Percentiles rank a stretch among this genome's conserved stretches.
phyloP scores from a whole-genome alignment of 2,329 filamentous ascomycete genomes.

The Fusarium heterosporum region DNA sequence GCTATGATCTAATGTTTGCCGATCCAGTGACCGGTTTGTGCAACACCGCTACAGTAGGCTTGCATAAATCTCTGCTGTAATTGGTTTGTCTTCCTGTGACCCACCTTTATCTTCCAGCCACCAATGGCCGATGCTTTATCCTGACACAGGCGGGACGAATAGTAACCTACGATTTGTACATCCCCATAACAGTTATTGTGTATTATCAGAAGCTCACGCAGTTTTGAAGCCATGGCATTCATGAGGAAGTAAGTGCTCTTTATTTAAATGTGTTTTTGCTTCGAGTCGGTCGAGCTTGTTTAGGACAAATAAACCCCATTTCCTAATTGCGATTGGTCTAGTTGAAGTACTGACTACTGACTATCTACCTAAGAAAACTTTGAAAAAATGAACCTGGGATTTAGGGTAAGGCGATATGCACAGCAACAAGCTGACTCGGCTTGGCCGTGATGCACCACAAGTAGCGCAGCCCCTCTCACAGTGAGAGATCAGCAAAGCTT shows the following conservation, averaged over 20 bases:
- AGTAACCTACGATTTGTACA: constrained; percentile 14
- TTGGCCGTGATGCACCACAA: constrained; percentile 11
- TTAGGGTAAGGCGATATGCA: constrained; percentile 22
- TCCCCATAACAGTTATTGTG: constrained; percentile 12
- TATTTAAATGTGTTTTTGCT: too few relatives aligned
- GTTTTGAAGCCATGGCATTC: not conserved
- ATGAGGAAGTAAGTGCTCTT: too few relatives aligned
- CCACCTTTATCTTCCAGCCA: constrained; percentile 43
- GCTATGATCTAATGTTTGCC: constrained; percentile 39
- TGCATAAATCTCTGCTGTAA: constrained; percentile 4
- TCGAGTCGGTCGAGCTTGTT: too few relatives aligned
- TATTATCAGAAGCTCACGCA: constrained; percentile 12
- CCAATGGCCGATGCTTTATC: constrained; percentile 14
- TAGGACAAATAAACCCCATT: not conserved
- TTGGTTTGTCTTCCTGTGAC: constrained; percentile 13
- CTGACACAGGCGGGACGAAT: constrained; percentile 29
- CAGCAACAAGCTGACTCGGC: constrained; percentile 8
- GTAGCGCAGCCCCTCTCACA: constrained; percentile 5
- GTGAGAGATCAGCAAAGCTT: constrained; percentile 15
- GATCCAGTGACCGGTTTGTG: constrained; percentile 42
- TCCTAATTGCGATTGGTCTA: not conserved
- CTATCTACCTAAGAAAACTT: constrained; percentile 2
- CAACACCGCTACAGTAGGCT: constrained; percentile 7
- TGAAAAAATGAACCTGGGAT: constrained; percentile 3
- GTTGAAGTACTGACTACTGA: not conserved